phyloP scores from a whole-genome alignment of 2,329 filamentous ascomycete genomes.

The Ophiosphaerella narmari region DNA sequence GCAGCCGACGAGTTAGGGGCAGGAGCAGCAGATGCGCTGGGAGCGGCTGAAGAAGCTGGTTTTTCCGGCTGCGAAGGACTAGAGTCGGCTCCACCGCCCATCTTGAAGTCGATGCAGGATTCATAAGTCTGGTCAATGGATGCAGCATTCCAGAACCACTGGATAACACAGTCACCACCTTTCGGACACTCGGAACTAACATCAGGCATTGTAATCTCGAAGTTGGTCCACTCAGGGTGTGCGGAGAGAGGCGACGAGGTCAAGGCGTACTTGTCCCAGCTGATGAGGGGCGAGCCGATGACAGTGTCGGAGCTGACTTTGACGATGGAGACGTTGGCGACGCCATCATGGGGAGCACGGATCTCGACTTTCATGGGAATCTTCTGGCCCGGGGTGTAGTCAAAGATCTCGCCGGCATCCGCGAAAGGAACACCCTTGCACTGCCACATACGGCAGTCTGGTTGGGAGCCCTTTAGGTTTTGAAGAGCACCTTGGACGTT shows the following conservation, averaged over 20 bases:
- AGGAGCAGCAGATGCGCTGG: constrained; percentile 11
- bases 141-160: constrained; percentile 66
- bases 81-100: constrained; percentile 41
- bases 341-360: constrained; percentile 59
- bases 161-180: constrained; percentile 60
- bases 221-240: constrained; percentile 52
- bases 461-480: constrained; percentile 49
- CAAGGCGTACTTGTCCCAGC: constrained; percentile 61
- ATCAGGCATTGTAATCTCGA: constrained; percentile 61
- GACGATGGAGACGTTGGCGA: constrained; percentile 64
- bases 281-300: constrained; percentile 59
- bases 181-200: constrained; percentile 53
- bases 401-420: constrained; percentile 57
- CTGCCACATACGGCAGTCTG: constrained; percentile 60
- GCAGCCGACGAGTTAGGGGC: constrained; percentile 13
- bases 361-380: constrained; percentile 55
- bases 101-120: constrained; percentile 64
- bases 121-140: constrained; percentile 65
- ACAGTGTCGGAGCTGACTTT: constrained; percentile 57
- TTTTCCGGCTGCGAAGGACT: not conserved
- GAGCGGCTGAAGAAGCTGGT: constrained; percentile 3
- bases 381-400: constrained; percentile 56
- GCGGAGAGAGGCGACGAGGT: constrained; percentile 49
- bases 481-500: constrained; percentile 63
- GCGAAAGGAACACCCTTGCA: constrained; percentile 64